phyloP scores from a whole-genome alignment of 352 stramenopile genomes.

The Phytophthora pseudosyringae region DNA sequence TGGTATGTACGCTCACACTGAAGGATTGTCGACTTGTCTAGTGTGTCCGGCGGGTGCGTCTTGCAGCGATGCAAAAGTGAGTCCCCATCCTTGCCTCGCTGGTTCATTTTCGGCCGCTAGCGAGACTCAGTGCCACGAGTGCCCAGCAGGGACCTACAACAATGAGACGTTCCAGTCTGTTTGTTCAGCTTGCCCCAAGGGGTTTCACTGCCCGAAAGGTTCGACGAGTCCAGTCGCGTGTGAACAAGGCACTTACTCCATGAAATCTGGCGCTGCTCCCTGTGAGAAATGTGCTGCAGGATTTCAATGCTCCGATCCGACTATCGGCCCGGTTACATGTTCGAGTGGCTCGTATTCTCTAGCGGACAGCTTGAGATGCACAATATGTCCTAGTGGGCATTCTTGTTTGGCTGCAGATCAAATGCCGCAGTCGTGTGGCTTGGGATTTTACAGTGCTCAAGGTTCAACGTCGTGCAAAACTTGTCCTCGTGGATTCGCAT shows the following conservation, averaged over 20 bases:
- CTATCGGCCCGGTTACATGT: slow-evolving; percentile 28
- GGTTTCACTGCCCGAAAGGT: slow-evolving; percentile 52
- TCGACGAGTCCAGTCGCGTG: slow-evolving; percentile 39
- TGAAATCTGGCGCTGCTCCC: slow-evolving; percentile 35
- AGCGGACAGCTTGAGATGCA: slow-evolving; percentile 16
- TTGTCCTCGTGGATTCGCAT: slow-evolving; percentile 47
- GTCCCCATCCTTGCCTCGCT: slow-evolving; percentile 48
- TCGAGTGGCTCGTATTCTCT: slow-evolving; percentile 33
- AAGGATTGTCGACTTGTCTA: slow-evolving; percentile 42
- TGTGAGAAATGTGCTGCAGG: slow-evolving; percentile 49
- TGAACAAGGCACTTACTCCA: slow-evolving; percentile 40
- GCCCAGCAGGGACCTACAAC: slow-evolving; percentile 49
- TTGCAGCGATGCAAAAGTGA: slow-evolving; percentile 20
- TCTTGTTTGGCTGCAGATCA: slow-evolving; percentile 23
- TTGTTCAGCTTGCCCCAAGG: slow-evolving; percentile 54
- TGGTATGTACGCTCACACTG: slow-evolving; percentile 49
- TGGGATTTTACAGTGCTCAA: slow-evolving; percentile 31
- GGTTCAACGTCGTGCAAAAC: slow-evolving; percentile 33
- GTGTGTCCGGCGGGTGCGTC: slow-evolving; percentile 52
- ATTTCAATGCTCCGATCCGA: slow-evolving; percentile 32
- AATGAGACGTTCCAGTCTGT: slow-evolving; percentile 33
- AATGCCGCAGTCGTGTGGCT: slow-evolving; percentile 22
- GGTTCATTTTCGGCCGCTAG: slow-evolving; percentile 54
- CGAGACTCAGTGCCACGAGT: slow-evolving; percentile 53
- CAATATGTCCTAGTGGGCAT: slow-evolving; percentile 30